Evolutionary conservation across 768 basidiomycete genomes (phyloP), one percentile per base, ranked within the genome.

Genomic region (Trichaptum fuscoviolaceum): DNA sequence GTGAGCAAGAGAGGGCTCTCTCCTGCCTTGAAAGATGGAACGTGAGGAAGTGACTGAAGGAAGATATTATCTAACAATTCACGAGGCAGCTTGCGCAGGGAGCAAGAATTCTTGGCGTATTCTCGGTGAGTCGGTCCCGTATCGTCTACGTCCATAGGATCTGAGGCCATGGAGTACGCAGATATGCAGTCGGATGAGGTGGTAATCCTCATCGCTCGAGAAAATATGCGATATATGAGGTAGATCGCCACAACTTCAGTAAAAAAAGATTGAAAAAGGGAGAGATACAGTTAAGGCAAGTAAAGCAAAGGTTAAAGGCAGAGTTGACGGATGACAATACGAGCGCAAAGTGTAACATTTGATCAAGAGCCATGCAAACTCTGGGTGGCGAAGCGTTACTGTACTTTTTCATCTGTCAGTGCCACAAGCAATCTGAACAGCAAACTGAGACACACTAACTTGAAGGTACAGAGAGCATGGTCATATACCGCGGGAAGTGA

Each of bases 21-120:
- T 25, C 25, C 30, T 20, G 30, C 59, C 59, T 34, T 61, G 59
- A 61, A 61, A 23, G 59, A 61, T 17, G 59, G 59, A 15, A 34
- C 30, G 23, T 17, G 24, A 34, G 59, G 59, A 5, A 61, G 24
- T 3, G 25, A 18, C 15, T 7, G 30, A 25, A 34, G 30, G 23
- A 61, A 61, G 3, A 61, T 61, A 7, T 61, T 18, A 23, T 34
- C 30, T 18, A 61, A 9, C 8, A 61, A 17, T 23, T 61, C 59
- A 9, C 25, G 59, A 61, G 59, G 59, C 17, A 61, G 42, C 42
- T 52, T 52, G 12, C 42, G 42, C 20, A 52, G 20, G 20, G 12
- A 52, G 42, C 42, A 5, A 12, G 3, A 52, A 52, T 4, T 52
- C 15, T 20, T 52, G 2, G 2, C 30, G 30, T 2, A 30, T 30